Conservation (phyloP, 441 rosid species). For the Theobroma grandiflorum region DNA sequence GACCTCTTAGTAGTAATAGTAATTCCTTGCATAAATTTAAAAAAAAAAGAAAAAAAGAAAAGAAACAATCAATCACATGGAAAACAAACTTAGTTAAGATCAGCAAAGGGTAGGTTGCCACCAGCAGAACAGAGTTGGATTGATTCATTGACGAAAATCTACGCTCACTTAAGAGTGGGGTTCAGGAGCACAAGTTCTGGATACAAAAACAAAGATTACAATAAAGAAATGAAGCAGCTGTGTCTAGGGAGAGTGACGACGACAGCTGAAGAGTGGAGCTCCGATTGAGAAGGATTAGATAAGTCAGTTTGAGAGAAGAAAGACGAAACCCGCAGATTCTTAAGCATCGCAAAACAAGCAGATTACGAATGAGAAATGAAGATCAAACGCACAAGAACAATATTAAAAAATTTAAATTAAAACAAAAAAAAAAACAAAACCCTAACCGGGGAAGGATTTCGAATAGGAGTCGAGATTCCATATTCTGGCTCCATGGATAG, state of each 20-base stretch:
- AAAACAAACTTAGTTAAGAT: too few relatives aligned
- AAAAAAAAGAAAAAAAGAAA: not conserved
- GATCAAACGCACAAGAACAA: not conserved
- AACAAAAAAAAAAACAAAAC: not conserved
- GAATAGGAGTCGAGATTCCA: constrained; percentile 43
- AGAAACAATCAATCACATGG: too few relatives aligned
- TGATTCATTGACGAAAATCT: not conserved
- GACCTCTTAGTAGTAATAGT: too few relatives aligned
- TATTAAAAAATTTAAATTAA: not conserved
- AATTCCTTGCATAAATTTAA: not conserved
- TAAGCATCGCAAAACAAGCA: not conserved
- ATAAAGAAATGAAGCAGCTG: not conserved
- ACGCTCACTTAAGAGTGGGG: not conserved
- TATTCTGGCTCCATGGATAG: constrained; percentile 55
- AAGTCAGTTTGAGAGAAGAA: not conserved
- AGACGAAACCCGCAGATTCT: not conserved
- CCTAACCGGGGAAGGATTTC: constrained; percentile 57
- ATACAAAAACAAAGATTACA: not conserved
- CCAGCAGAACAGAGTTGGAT: too few relatives aligned
- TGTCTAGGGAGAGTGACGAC: too few relatives aligned
- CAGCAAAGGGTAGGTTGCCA: too few relatives aligned
- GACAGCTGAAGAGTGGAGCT: too few relatives aligned
- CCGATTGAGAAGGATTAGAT: too few relatives aligned
- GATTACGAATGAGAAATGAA: not conserved
- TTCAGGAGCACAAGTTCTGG: not conserved